These are phyloP conservation scores for Globisporangium solare DNA, from an alignment of 352 stramenopile genomes.

Conservation along the genomic window DNA sequence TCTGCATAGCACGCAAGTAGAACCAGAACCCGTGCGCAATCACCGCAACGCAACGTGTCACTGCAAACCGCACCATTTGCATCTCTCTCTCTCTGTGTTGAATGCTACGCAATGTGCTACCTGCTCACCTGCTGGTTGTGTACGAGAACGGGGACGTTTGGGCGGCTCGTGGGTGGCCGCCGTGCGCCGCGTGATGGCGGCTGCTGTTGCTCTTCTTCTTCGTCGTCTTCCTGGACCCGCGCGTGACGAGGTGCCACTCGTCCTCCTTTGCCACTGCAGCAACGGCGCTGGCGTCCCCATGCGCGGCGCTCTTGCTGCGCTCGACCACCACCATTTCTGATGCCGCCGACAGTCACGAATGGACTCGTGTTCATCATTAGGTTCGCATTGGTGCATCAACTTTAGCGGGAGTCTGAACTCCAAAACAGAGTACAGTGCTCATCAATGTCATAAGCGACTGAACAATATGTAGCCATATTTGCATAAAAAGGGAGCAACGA, in stretches of 20 bases:
- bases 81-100: too few species aligned
- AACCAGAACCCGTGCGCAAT: too few species aligned
- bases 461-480: too few species aligned
- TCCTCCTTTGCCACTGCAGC: not conserved
- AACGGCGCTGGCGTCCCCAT: not conserved
- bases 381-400: not conserved
- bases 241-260: slow-evolving; percentile 15
- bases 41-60: not conserved
- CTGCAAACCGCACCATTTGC: not conserved
- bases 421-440: too few species aligned
- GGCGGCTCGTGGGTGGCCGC: not conserved
- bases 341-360: not conserved
- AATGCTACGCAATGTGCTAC: not conserved
- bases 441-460: too few species aligned
- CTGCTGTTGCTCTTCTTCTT: not conserved
- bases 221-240: slow-evolving; percentile 8
- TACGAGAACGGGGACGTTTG: slow-evolving; percentile 4
- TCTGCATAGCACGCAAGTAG: too few species aligned
- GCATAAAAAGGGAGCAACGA: too few species aligned
- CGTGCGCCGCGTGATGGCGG: not conserved
- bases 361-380: not conserved
- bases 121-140: slow-evolving; percentile 8
- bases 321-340: not conserved
- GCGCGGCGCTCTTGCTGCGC: not conserved
- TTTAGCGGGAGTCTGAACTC: not conserved